Evolutionary conservation across 2,329 filamentous ascomycete genomes (phyloP), one percentile per base, ranked within the genome.

Genomic region (Ceratocystis harringtonii): DNA sequence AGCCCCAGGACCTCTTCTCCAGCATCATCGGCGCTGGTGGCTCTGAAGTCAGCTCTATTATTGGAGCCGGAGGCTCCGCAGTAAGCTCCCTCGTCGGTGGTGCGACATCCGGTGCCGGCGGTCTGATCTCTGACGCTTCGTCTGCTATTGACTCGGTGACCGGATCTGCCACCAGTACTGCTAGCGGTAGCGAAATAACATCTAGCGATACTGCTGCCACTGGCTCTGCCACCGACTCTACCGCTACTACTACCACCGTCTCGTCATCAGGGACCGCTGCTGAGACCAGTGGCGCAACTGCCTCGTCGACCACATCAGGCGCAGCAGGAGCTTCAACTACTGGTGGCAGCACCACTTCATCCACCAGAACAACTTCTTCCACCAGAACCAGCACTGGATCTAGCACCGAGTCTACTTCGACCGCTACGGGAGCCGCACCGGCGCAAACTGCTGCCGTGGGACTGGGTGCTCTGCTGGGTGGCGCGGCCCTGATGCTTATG

Each of bases 401-500:
- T 25, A 68, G 67, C 28, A 30, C 22, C 10, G 52, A 25, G 12
- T 68, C 32, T 63, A 57, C 32, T 17, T 69, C 70, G 65, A 72
- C 69, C 6, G 74, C 74, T 5, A 73, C 71, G 61, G 71, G n/a
- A n/a, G 65, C 30, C 15, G 61, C 61, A 6, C 19, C 75, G 58
- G 70, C 71, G 65, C 74, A 74, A 68, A 79, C 77, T 17, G 78
- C 73, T 32, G 77, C 74, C 32, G 69, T 79, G 52, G 78, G 75
- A 22, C 71, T 80, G 60, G 78, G 78, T 41, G 78, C 78, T 28
- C 72, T 80, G 66, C 71, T 80, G 61, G 79, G 78, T 28, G 79
- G 78, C 69, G 77, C 76, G 2, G 79, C 77, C 62, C 66, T 78
- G 62, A 68, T 79, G 61, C 74, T 71, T 70, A 66, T 80, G 70